Evolutionary conservation across 768 basidiomycete genomes (phyloP).

Genomic region (Collybiopsis confluens): DNA sequence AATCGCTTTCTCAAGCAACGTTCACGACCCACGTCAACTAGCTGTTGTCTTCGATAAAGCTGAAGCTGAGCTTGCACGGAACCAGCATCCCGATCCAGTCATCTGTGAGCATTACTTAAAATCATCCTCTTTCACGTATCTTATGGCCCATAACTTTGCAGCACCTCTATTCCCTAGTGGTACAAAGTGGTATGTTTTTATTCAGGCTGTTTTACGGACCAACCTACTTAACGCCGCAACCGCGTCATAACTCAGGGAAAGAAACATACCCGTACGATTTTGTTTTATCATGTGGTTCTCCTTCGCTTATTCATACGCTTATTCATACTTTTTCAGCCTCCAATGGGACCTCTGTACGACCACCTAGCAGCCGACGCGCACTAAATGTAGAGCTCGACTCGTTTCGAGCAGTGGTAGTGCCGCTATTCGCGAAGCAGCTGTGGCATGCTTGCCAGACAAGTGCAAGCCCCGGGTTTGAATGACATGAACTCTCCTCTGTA

Average conservation of each 20-base stretch:
- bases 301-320: background rate
- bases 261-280: constrained; percentile 75
- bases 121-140: background rate
- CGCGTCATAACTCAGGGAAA: constrained; percentile 64
- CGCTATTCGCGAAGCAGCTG: background rate
- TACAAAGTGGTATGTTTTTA: constrained; percentile 81
- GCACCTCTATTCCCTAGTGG: constrained; percentile 83
- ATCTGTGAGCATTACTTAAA: constrained; percentile 57
- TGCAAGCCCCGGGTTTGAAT: too few species aligned
- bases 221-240: constrained; percentile 8
- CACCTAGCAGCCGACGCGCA: constrained; percentile 29
- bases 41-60: constrained; percentile 75
- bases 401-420: background rate
- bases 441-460: too few species aligned
- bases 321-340: constrained; percentile 42
- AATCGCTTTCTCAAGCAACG: constrained; percentile 48
- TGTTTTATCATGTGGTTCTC: background rate
- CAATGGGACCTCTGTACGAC: constrained; percentile 61
- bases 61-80: constrained; percentile 65
- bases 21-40: constrained; percentile 80
- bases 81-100: constrained; percentile 88
- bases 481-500: background rate
- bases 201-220: background rate
- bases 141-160: constrained; percentile 24
- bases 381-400: background rate